A percentile compares a stretch with the other conserved stretches of the same genome.
Evolutionary conservation across 495 filamentous ascomycete genomes (phyloP).

Genomic region (Neurospora hispaniola): DNA sequence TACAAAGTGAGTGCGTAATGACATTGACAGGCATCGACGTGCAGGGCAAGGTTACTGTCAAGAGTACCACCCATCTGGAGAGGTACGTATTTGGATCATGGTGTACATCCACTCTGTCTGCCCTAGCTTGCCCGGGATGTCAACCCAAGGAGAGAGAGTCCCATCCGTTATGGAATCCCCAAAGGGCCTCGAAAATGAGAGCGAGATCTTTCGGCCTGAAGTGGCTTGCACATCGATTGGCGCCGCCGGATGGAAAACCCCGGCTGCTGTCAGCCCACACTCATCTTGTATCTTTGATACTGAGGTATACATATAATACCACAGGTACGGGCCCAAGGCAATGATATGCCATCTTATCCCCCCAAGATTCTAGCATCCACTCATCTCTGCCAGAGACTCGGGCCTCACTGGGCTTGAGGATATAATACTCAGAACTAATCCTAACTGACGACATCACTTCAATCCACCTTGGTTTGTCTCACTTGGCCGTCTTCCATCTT

Average conservation of each 20-base stretch:
- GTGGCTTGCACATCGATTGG: conserved; percentile 17
- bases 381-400: conserved; percentile 2
- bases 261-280: not conserved
- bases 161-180: not conserved
- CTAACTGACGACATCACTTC: not conserved
- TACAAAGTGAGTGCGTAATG: not conserved
- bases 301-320: not conserved
- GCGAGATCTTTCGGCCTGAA: conserved; percentile 13
- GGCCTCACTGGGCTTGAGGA: not conserved
- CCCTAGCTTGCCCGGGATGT: not conserved
- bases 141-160: not conserved
- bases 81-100: conserved; percentile 1
- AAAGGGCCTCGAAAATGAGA: conserved; percentile 5
- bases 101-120: not conserved
- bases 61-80: not conserved
- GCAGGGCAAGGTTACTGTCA: not conserved
- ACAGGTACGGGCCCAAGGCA: conserved; percentile 3
- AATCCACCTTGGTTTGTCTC: not conserved
- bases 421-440: conserved; percentile 1
- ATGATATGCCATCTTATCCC: conserved; percentile 16
- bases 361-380: conserved; percentile 5
- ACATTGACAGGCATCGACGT: not conserved
- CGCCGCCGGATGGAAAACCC: conserved; percentile 12
- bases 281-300: not conserved
- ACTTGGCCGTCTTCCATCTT: not conserved